Base-by-base conservation (phyloP, 2,329 filamentous ascomycete species). In the Tolypocladium tundrense region DNA sequence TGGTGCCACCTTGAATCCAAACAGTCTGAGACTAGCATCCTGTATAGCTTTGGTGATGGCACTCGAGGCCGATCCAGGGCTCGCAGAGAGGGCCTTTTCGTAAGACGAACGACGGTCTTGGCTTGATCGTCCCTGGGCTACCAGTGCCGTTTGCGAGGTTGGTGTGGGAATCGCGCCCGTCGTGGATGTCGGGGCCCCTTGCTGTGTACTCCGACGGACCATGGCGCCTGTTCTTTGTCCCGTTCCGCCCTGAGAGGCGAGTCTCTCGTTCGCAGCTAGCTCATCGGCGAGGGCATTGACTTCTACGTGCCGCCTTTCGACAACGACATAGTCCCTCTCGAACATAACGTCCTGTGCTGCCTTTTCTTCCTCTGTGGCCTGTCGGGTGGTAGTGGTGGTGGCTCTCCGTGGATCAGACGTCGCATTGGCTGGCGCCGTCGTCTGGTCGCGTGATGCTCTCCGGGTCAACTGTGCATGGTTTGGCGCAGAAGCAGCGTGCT, bases 231-330 rank as follows among this genome's bases (percentile, higher is more conserved):
- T 75, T 61, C 85, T 81, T 7, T 81, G 77, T 48, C 82, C 78
- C 37, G 75, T 69, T 31, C 62, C 80, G 70, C 60, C 79, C 73
- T 63, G 83, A 19, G 63, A 61, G 13, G 66, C 80, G 27, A 86
- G 74, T 54, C 85, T 85, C 53, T 89, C 88, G 67, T 89, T 93
- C 56, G 91, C 88, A 51, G 91, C 92, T 68, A 99, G 78, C 73
- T 97, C 93, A 72, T 99, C 94, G 27, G 94, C 94, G 67, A 99
- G 88, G 3, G 94, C 94, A 70, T 99, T 97, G 55, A 99, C 93
- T 71, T 97, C 93, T 13, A 99, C 92, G 24, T 91, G 88, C 63
- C 88, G 86, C 76, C 97, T 96, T 75, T 99, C 94, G 14, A 99
- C 90, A 33, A 97, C 80, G 24, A 99, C 93, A 66, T 97, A 99